These are phyloP conservation scores for Boeremia lycopersici DNA, from an alignment of 2,329 filamentous ascomycete genomes.

Conservation along the genomic window DNA sequence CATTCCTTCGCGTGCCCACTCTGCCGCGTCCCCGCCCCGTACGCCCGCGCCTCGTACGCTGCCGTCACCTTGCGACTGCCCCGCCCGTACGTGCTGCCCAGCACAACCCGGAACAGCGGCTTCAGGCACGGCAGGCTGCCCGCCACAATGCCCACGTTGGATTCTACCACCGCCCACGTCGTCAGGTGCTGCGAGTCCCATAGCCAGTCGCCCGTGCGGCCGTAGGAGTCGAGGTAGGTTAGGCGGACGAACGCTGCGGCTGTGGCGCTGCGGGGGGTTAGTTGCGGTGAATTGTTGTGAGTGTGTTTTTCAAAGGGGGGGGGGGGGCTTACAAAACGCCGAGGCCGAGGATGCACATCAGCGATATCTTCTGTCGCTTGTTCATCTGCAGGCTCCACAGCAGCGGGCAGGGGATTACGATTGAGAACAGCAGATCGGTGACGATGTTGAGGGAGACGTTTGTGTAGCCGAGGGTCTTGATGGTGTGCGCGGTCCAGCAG, in stretches of 20 bases:
- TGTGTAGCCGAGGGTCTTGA: conserved; percentile 53
- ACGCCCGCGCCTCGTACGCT: conserved; percentile 7
- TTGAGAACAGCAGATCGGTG: conserved; percentile 52
- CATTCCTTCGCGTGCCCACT: conserved; percentile 15
- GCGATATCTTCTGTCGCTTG: conserved; percentile 47
- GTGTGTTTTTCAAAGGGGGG: background rate
- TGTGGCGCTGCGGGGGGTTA: conserved; percentile 35
- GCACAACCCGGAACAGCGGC: conserved; percentile 48
- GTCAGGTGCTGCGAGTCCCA: conserved; percentile 55
- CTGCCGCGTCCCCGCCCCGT: conserved; percentile 24
- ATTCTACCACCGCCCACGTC: conserved; percentile 55
- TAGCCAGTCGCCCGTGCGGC: conserved; percentile 47
- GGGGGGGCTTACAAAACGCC: conserved; percentile 48
- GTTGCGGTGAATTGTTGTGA: background rate
- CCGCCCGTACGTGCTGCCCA: conserved; percentile 41
- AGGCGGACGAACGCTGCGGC: conserved; percentile 51
- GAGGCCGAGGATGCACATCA: conserved; percentile 52
- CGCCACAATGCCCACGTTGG: conserved; percentile 53
- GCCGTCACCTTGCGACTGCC: conserved; percentile 22
- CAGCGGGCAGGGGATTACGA: conserved; percentile 47
- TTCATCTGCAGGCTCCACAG: conserved; percentile 47
- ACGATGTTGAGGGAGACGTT: conserved; percentile 52
- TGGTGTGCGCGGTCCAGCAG: conserved; percentile 51
- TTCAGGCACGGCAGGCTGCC: conserved; percentile 52
- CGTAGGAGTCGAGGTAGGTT: conserved; percentile 43